Evolutionary conservation across 139 green algal genomes (phyloP), one percentile per base, ranked within the genome.

Genomic region (Asterochloris erici): DNA sequence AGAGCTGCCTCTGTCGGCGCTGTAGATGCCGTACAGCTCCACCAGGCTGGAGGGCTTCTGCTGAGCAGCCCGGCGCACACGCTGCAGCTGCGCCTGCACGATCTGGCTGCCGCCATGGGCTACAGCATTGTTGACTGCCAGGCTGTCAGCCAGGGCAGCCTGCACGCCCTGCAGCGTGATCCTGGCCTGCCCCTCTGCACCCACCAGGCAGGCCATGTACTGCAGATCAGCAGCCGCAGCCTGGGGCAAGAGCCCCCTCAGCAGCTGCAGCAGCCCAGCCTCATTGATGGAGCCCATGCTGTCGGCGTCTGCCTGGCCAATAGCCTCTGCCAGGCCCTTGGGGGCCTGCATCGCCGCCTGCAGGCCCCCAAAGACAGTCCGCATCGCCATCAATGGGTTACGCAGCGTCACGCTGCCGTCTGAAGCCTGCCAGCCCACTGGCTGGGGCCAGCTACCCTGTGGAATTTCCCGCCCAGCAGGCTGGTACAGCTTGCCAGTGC

Each of bases 91-190:
- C 63, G 63, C 62, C 78, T 63, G 15, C n/a, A 27, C 61, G 16
- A 26, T 82, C 78, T 28, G 63, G 63, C 63, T 62, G 28, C 24
- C 28, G 26, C 26, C n/a, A 63, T 21, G 63, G 60, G 28, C 26
- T 26, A 82, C 69, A 23, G 78, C 78, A n/a, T 74, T 63, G 54
- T 19, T 21, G 14, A 63, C 63, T 38, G 47, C 61, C 63, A 82
- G 14, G 63, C 62, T 74, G 11, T 27, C 78, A 11, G 61, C 15
- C 12, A 82, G 23, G 15, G 88, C 86, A 12, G 47, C 75, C 29
- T 91, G 38, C 78, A 93, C 71, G 70, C 91, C 89, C 0, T 79
- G 24, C 26, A 86, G 74, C 0, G 83, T 85, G 23, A 89, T 84
- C 24, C 86, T 73, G 61, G 82, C 87, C 14, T 90, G 83, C 12